Evolutionary conservation across 495 filamentous ascomycete genomes (phyloP), one percentile per base, ranked within the genome.

Genomic region (Xylona heveae): DNA sequence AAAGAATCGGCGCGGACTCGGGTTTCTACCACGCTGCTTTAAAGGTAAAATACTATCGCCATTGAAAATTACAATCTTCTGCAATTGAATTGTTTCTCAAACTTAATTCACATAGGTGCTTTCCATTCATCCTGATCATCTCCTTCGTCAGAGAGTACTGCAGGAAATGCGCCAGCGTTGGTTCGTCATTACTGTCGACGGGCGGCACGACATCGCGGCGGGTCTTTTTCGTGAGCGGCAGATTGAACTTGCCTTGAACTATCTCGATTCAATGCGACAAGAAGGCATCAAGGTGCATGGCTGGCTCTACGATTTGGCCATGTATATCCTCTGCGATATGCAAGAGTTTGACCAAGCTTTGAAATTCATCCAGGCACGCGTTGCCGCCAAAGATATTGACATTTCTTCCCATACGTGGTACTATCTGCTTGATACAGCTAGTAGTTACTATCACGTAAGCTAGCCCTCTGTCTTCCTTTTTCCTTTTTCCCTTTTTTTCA

Each of bases 121-220:
- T 15, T 68, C 80, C 9, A 68, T 90, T 15, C 83, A 93, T 48
- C 83, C 85, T 1, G 73, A 94, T 49, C 83, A 88, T 39, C 26
- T 82, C 1, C 57, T 83, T 7, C 72, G 82, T 15, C 57, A 61
- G 22, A 57, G 73, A 19, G 57, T 91, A n/a, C 50, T 95, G 16
- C 46, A 59, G 26, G 68, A 68, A 14, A 74, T 84, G 63, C 64
- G 65, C 43, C 58, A 66, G 35, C 53, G 70, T 38, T 88, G 78
- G 74, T 64, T 78, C 26, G 52, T 55, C 2, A 47, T 90, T 16
- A 69, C 61, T 5, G 57, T 58, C 6, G 58, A 67, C 14, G 80
- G 71, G 10, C 70, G 62, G 54, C 61, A 71, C 44, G 64, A 66
- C 46, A 61, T 92, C 21, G 65, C 74, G 3, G 54, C 73, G 20